Evolutionary conservation across 352 stramenopile genomes (phyloP).

Genomic region (Poterioochromonas sp.): DNA sequence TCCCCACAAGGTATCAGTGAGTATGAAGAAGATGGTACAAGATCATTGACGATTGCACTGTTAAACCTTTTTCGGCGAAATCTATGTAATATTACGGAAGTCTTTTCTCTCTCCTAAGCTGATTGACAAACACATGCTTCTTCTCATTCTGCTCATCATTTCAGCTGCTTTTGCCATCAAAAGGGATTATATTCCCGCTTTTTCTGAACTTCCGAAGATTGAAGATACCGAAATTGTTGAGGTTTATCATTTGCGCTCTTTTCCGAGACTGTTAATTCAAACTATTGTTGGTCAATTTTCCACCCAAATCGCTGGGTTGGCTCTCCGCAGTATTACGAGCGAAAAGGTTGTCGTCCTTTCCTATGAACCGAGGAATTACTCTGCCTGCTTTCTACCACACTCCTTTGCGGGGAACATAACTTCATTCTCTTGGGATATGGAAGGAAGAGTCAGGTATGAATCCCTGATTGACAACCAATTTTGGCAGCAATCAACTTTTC

Average conservation of each 20-base stretch:
- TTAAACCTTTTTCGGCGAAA: too few species aligned
- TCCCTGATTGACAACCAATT: not conserved
- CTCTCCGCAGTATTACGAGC: not conserved
- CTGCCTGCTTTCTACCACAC: not conserved
- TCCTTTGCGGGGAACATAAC: not conserved
- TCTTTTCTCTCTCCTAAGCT: too few species aligned
- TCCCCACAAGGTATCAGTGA: not conserved
- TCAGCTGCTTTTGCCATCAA: too few species aligned
- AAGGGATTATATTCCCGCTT: too few species aligned
- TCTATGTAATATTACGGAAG: too few species aligned
- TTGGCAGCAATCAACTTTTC: slow-evolving; percentile 27
- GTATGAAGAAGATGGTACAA: slow-evolving; percentile 5
- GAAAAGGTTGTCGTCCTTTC: not conserved
- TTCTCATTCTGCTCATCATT: too few species aligned
- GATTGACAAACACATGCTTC: too few species aligned
- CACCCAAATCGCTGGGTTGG: slow-evolving; percentile 8
- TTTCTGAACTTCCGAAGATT: not conserved
- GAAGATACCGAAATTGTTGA: slow-evolving; percentile 3
- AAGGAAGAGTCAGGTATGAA: not conserved
- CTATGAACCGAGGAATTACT: slow-evolving; percentile 1
- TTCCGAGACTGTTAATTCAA: not conserved
- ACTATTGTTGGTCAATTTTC: not conserved
- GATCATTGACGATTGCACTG: slow-evolving; percentile 3
- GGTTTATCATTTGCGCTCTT: slow-evolving; percentile 21
- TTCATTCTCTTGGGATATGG: slow-evolving; percentile 5